Evolutionary conservation across 305 asterid genomes (phyloP).

Genomic region (Fraxinus latifolia): DNA sequence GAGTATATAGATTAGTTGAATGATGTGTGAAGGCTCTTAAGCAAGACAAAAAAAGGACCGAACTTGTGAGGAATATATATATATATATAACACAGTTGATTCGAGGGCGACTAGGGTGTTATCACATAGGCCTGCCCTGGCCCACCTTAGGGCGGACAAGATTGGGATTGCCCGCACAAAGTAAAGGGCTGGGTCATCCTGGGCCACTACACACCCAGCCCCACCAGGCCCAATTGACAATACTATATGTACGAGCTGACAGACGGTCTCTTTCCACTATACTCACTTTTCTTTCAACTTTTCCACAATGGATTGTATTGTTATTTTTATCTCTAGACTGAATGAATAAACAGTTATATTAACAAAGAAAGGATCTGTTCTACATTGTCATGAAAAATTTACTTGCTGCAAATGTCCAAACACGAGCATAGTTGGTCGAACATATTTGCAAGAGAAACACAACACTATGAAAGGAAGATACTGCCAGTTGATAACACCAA

Average conservation of each 20-base stretch:
- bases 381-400: neutral
- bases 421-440: neutral
- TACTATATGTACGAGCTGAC: neutral
- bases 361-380: neutral
- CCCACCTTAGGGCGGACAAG: neutral
- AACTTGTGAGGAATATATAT: neutral
- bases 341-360: neutral
- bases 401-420: neutral
- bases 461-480: neutral
- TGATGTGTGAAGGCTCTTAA: neutral
- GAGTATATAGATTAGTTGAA: neutral
- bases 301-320: neutral
- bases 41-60: neutral
- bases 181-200: neutral
- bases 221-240: neutral
- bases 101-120: neutral
- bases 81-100: neutral
- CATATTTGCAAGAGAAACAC: neutral
- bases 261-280: neutral
- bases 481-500: neutral
- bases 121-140: neutral
- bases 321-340: neutral
- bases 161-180: neutral
- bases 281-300: neutral
- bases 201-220: neutral